Conservation (phyloP, 371 early-diverging fungal species). For the Syncephalastrum monosporum region DNA sequence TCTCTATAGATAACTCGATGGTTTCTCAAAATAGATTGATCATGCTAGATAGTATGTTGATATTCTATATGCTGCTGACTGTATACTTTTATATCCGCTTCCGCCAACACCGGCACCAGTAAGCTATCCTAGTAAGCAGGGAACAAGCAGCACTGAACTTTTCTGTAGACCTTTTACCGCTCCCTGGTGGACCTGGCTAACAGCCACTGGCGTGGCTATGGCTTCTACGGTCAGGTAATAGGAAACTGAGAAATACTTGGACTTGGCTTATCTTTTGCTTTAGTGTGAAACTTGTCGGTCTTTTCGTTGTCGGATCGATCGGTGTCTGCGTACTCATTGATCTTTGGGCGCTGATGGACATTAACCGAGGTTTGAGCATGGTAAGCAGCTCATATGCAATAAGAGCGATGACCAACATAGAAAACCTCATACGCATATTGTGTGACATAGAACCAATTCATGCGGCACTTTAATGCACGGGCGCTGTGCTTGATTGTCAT, state of each 20-base stretch:
- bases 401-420: background rate
- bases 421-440: background rate
- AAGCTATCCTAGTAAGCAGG: constrained; percentile 13
- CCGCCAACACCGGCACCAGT: constrained; percentile 74
- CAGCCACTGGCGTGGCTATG: constrained; percentile 67
- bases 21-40: constrained; percentile 92
- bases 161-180: constrained; percentile 50
- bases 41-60: constrained; percentile 89
- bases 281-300: constrained; percentile 95
- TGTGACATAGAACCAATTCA: constrained; percentile 55
- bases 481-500: constrained; percentile 73
- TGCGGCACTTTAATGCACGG: constrained; percentile 66
- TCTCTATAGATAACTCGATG: constrained; percentile 75
- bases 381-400: constrained; percentile 24
- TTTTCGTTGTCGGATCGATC: constrained; percentile 81
- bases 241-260: background rate
- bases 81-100: constrained; percentile 87
- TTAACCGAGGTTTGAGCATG: constrained; percentile 73
- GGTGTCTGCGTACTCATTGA: constrained; percentile 88
- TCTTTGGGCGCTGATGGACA: constrained; percentile 90
- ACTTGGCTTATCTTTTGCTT: background rate
- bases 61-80: constrained; percentile 82
- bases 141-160: constrained; percentile 9
- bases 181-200: constrained; percentile 81
- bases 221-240: constrained; percentile 65